Base-by-base conservation (phyloP, 345 rosid species). In the Toxicodendron radicans region DNA sequence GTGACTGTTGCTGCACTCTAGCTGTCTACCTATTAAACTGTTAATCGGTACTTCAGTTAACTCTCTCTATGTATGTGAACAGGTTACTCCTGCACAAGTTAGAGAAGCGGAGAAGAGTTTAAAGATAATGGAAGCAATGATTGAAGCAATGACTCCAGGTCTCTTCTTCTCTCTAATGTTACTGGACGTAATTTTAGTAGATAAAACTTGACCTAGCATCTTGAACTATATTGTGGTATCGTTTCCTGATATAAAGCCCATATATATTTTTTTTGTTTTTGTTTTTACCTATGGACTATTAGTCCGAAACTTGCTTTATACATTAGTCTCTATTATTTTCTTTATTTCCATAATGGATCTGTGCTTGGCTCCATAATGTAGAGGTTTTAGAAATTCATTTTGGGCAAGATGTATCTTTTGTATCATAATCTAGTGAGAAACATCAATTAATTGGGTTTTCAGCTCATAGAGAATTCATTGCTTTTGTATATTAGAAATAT, bases 141-240 rank as follows among this genome's bases (percentile, higher is more conserved):
- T 91, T 53, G 97, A 88, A 88, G 96, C 83, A 73, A 95, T 95
- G 99, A 90, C 97, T 30, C 90, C 98, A n/a, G 99, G 99, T 92
- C 30, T 75, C 27, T 48, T 79, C 65, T 59, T 66, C 52, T 71
- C 60, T 76, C 41, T 30, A 33, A 59, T 45, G 20, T 64, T 74
- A 33, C 57, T 71, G 38, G 23, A 62, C 20, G 70, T 70, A 27
- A 27, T 60, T 72, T 64, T 69, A 43, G 63, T 21, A 27, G 17
- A 58, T 24, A 70, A 72, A 68, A 71, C 24, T 48, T 49, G 61
- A 69, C 48, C 54, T 8, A 6, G 38, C 70, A 21, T 64, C 51
- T 10, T 49, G 16, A 8, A 10, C 21, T 0, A 56, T 20, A 56
- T 56, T 18, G 58, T 11, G 58, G 58, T 38, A 35, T 35, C 3